phyloP scores from a whole-genome alignment of 306 rosid genomes.

The Castanospermum australe region DNA sequence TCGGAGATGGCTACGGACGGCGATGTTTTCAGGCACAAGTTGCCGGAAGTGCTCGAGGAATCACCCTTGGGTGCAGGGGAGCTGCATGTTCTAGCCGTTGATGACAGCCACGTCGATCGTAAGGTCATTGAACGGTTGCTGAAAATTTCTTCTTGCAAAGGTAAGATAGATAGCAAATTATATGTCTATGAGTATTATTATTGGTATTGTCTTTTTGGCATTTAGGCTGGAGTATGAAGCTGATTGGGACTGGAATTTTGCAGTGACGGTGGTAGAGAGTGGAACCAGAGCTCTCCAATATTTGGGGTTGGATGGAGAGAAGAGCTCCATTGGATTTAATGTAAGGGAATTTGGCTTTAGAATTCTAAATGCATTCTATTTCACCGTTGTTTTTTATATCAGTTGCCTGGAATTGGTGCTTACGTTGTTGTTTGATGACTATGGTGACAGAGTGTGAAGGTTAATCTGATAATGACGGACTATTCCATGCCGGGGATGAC shows the following conservation, averaged over 20 bases:
- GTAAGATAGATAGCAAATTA: slow-evolving; percentile 19
- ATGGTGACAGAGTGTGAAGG: slow-evolving; percentile 63
- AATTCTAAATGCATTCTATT: neutral
- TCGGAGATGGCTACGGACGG: slow-evolving; percentile 46
- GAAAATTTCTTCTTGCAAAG: slow-evolving; percentile 82
- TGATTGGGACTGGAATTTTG: slow-evolving; percentile 28
- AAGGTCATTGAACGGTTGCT: slow-evolving; percentile 86
- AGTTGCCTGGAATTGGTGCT: slow-evolving; percentile 7
- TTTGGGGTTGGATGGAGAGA: slow-evolving; percentile 87
- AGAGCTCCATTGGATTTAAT: slow-evolving; percentile 59
- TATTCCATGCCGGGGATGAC: slow-evolving; percentile 99
- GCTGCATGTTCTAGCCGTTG: slow-evolving; percentile 92
- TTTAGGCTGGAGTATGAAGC: slow-evolving; percentile 28
- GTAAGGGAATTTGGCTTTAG: slow-evolving; percentile 45
- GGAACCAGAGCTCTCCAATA: slow-evolving; percentile 90
- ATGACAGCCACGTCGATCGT: slow-evolving; percentile 85
- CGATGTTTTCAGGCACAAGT: slow-evolving; percentile 46
- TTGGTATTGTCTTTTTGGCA: neutral
- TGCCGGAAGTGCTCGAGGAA: slow-evolving; percentile 38
- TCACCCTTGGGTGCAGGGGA: slow-evolving; percentile 30
- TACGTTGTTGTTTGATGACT: slow-evolving; percentile 33
- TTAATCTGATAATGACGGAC: slow-evolving; percentile 92
- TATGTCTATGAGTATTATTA: neutral
- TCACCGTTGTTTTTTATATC: neutral
- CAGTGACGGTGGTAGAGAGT: slow-evolving; percentile 92